Base-by-base conservation (phyloP, 1,284 basidiomycete genomes). In the Sanghuangporus baumii region DNA sequence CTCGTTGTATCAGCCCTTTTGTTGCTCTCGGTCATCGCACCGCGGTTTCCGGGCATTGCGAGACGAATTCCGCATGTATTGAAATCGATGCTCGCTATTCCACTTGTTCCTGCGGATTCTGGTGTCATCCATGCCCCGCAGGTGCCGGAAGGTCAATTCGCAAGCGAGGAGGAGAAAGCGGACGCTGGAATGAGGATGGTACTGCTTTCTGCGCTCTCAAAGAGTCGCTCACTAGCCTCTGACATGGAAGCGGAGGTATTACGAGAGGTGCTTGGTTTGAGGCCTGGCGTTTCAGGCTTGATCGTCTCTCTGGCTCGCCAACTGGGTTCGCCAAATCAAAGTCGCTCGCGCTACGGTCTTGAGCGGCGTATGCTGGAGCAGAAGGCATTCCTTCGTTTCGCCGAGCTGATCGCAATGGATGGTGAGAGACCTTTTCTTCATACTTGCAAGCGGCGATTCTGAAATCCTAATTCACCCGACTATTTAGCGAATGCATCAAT, bases 1-100 rank as follows among this genome's bases (percentile, higher is more conserved):
- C 72, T 90, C 1, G 66, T 82, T 41, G 83, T 87, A 7, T 88
- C 87, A 0, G 71, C 83, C 43, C 71, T 87, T 0, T 80, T 90
- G 2, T 78, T 89, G 57, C 68, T 79, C 57, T 81, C 81, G n/a
- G 80, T 86, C 60, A 76, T 86, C 16, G 61, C 83, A 0, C 78
- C 80, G 3, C 81, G 80, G 79, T 62, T 80, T n/a, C 76, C 78
- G 1, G 56, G 46, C 14, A 38, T 56, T 37, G 47, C 31, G 11
- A 55, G 41, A 3, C 26, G 38, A 40, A 34, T 57, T 3, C 64
- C 61, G 8, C 57, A 47, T 20, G 46, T 56, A 12, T 9, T 63
- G 37, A 41, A 46, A n/a, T 3, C 43, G 6, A n/a, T 46, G 8
- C 16, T 46, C 16, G 9, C 7, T n/a, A 52, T 26, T 20, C 16